Percentiles rank a stretch among this genome's conserved stretches.
Evolutionary conservation across 116 monocot species (phyloP).

Genomic region (Zostera marina): DNA sequence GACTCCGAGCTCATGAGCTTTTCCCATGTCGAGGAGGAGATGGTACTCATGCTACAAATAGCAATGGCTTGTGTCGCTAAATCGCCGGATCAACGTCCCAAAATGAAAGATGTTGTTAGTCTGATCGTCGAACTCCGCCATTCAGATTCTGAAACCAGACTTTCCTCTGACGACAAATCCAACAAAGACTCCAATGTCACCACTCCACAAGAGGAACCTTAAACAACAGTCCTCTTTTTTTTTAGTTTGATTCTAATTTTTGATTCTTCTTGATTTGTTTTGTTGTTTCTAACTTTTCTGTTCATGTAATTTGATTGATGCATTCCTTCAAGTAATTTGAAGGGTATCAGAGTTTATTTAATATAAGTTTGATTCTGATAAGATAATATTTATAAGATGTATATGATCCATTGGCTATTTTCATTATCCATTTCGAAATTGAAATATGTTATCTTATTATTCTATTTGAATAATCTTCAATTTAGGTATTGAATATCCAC

Average conservation of each 20-base stretch:
- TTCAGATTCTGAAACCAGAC: not conserved
- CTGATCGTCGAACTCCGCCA: not conserved
- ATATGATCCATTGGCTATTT: too few relatives aligned
- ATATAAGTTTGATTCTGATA: too few relatives aligned
- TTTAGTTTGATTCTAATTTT: too few relatives aligned
- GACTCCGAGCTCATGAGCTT: conserved; percentile 14
- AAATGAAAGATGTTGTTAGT: not conserved
- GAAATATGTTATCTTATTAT: too few relatives aligned
- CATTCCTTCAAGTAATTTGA: too few relatives aligned
- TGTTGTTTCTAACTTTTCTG: not conserved
- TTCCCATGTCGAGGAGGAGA: conserved; percentile 11
- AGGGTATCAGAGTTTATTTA: too few relatives aligned
- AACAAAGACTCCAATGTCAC: not conserved
- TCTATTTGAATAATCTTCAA: too few relatives aligned
- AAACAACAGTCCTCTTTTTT: not conserved
- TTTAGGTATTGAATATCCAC: too few relatives aligned
- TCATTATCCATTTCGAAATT: too few relatives aligned
- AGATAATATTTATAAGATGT: too few relatives aligned
- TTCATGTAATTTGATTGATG: too few relatives aligned
- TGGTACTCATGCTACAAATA: conserved; percentile 18
- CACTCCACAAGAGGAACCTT: not conserved
- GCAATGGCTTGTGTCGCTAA: conserved; percentile 12
- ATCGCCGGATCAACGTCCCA: not conserved
- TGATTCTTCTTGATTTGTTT: not conserved
- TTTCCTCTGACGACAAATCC: not conserved